Evolutionary conservation across 1,284 basidiomycete genomes (phyloP).

Genomic region (Schizopora paradoxa): DNA sequence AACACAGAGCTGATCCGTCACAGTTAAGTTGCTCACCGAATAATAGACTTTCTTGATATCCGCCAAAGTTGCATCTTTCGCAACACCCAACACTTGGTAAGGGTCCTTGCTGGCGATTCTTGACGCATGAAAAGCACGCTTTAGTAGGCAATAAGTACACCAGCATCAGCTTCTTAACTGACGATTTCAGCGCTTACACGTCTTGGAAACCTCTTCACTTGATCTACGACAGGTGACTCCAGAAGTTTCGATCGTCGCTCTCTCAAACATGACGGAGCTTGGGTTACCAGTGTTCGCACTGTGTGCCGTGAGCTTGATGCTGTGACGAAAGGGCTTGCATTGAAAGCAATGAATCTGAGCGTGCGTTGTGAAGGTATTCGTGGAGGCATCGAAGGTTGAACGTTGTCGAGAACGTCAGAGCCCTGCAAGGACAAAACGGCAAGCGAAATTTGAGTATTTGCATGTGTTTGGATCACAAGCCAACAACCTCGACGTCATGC

Average conservation of each 20-base stretch:
- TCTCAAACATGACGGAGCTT: constrained; percentile 8
- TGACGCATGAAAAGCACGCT: constrained; percentile 79
- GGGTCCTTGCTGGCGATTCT: constrained; percentile 72
- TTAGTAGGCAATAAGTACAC: constrained; percentile 6
- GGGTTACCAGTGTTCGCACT: constrained; percentile 10
- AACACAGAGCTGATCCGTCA: neutral
- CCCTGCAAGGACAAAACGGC: no score
- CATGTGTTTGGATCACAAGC: no score
- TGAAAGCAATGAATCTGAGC: constrained; percentile 5
- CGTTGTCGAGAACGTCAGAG: no score
- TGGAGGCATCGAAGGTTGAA: neutral
- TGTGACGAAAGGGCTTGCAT: neutral
- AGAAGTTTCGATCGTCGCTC: constrained; percentile 3
- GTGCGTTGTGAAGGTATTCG: constrained; percentile 4
- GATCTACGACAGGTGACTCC: constrained; percentile 6
- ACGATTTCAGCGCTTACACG: constrained; percentile 10
- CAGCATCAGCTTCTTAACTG: neutral
- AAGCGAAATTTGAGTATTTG: no score
- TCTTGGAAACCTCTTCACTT: constrained; percentile 11
- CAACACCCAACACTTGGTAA: constrained; percentile 86
- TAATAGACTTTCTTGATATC: constrained; percentile 99
- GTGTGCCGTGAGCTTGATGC: neutral
- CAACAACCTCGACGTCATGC: no score
- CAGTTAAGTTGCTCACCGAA: constrained; percentile 49
- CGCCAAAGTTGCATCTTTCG: constrained; percentile 73